These are phyloP conservation scores for Russula lepida DNA, from an alignment of 768 basidiomycete genomes.

Conservation along the genomic window DNA sequence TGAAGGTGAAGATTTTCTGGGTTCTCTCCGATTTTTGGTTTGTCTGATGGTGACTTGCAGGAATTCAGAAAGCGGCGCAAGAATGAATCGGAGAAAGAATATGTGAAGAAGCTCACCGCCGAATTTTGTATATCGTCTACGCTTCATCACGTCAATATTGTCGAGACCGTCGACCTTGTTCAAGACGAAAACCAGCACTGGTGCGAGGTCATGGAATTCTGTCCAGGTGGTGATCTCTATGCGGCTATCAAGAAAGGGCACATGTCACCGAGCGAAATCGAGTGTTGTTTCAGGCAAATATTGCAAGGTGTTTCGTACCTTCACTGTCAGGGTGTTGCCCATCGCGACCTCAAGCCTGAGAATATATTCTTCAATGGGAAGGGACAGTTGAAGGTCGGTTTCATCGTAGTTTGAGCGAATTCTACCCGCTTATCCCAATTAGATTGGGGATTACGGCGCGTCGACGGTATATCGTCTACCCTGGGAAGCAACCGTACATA, in stretches of 20 bases:
- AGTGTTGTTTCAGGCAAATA: constrained; percentile 98
- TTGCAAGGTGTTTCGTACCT: constrained; percentile 82
- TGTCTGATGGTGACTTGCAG: constrained; percentile 33
- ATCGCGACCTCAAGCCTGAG: constrained; percentile 97
- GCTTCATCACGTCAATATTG: constrained; percentile 86
- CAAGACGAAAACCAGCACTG: constrained; percentile 94
- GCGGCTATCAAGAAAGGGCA: constrained; percentile 97
- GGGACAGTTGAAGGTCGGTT: constrained; percentile 83
- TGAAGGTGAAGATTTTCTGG: constrained; percentile 61
- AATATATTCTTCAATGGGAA: constrained; percentile 91
- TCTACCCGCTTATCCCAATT: constrained; percentile 21
- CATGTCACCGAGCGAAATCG: constrained; percentile 88
- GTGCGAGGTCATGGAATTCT: constrained; percentile 99
- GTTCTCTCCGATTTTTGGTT: neutral
- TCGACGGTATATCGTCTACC: constrained; percentile 98
- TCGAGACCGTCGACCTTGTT: constrained; percentile 98
- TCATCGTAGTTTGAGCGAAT: neutral
- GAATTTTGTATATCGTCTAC: constrained; percentile 99
- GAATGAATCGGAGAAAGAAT: constrained; percentile 98
- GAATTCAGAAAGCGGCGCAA: constrained; percentile 97
- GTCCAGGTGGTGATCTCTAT: constrained; percentile 95
- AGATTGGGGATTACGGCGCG: constrained; percentile 98
- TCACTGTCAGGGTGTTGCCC: constrained; percentile 94
- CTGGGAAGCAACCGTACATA: constrained; percentile 95
- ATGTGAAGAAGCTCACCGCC: constrained; percentile 98